Evolutionary conservation across 768 basidiomycete genomes (phyloP).

Genomic region (Imleria badia): DNA sequence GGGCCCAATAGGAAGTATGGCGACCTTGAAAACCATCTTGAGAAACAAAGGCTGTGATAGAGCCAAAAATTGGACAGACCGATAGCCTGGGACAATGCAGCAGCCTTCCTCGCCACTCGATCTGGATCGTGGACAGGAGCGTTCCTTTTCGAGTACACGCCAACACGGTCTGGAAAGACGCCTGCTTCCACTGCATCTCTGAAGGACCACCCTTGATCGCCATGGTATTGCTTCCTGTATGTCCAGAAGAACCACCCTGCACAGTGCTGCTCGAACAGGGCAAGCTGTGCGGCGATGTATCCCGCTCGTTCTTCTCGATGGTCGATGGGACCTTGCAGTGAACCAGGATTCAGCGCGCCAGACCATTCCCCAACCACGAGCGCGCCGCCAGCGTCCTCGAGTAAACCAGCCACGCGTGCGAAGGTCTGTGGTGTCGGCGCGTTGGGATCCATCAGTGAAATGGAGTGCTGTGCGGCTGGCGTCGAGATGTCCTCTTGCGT

Average conservation of each 20-base stretch:
- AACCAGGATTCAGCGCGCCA: conserved; percentile 67
- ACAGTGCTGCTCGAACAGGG: conserved; percentile 59
- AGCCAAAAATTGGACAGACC: conserved; percentile 23
- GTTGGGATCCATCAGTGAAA: conserved; percentile 42
- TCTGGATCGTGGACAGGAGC: conserved; percentile 18
- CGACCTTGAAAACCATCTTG: conserved; percentile 28
- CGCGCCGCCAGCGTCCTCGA: conserved; percentile 43
- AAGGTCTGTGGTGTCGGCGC: conserved; percentile 42
- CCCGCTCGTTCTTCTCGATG: conserved; percentile 42
- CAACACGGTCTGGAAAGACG: conserved; percentile 57
- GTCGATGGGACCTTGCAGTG: conserved; percentile 47
- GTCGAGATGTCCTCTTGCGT: conserved; percentile 56
- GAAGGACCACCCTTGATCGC: conserved; percentile 76
- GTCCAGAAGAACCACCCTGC: conserved; percentile 88
- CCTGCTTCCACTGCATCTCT: conserved; percentile 61
- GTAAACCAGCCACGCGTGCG: conserved; percentile 36
- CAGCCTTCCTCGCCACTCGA: conserved; percentile 28
- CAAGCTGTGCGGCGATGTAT: conserved; percentile 65
- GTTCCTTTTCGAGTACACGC: conserved; percentile 35
- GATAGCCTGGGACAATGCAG: conserved; percentile 31
- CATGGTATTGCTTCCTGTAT: conserved; percentile 63
- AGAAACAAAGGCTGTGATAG: conserved; percentile 18
- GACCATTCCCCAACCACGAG: conserved; percentile 81
- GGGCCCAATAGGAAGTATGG: conserved; percentile 44
- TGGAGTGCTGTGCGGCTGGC: conserved; percentile 53